Evolutionary conservation across 768 basidiomycete genomes (phyloP), one percentile per base, ranked within the genome.

Genomic region (Rhodocollybia butyracea): DNA sequence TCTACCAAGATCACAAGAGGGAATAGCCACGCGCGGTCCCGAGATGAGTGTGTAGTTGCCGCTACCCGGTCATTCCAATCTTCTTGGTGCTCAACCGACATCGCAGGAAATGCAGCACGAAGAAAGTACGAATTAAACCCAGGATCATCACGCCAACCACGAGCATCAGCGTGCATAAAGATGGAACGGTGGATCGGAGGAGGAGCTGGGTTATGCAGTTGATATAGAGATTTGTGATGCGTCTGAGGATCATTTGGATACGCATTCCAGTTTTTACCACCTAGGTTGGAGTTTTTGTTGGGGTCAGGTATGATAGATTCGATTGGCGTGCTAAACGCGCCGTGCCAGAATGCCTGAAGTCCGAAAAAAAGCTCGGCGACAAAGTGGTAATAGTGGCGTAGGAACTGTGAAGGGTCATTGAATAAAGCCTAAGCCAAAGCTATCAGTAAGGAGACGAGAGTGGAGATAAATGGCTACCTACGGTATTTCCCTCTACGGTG

Each of bases 321-420:
- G 10, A 36, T 8, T 5, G 19, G 11, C 15, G 22, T 48, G 21
- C 46, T 30, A 41, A 42, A 80, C 5, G 85, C 77, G 32, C 85
- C 85, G 42, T 76, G 73, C 86, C 86, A 90, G 61, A 90, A 80
- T 1, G 88, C 80, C 79, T 89, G 90, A 3, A 80, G 71, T 30
- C 91, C 91, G 30, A 93, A 73, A 55, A 91, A 71, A 45, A 91
- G 81, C 65, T 94, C 92, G 0, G 88, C 92, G 30, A 87, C 88
- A 57, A 91, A 86, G 69, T 94, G 92, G 69, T 93, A 94, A 68
- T 92, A 94, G 66, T 94, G 92, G 43, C 76, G 73, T n/a, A 93
- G 77, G 76, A 94, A 89, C 63, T 91, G 88, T 1, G 67, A 55
- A 0, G 89, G 87, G 57, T 90, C 89, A 64, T 88, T 88, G 63